These are phyloP conservation scores for Alternaria gaisen DNA, from an alignment of 2,329 filamentous ascomycete species.

Conservation along the genomic window DNA sequence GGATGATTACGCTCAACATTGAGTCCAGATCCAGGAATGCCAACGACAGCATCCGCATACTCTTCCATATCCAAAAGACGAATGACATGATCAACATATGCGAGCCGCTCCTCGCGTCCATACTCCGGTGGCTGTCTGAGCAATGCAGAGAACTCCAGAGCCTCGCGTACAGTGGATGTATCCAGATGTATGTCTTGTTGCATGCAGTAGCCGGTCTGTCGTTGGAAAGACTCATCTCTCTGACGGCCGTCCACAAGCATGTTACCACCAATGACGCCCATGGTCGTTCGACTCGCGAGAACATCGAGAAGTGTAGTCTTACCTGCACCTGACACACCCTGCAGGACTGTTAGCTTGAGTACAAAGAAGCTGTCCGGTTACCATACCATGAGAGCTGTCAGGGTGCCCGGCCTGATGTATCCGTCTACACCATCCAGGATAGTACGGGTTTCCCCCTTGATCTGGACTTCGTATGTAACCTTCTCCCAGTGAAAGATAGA, in stretches of 20 bases:
- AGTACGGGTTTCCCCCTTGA: conserved; percentile 54
- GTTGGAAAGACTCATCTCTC: conserved; percentile 72
- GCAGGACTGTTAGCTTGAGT: no score
- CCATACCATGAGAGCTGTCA: conserved; percentile 54
- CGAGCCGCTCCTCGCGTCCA: conserved; percentile 22
- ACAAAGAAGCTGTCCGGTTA: conserved; percentile 77
- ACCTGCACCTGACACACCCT: conserved; percentile 68
- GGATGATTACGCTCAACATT: conserved; percentile 56
- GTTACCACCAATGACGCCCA: conserved; percentile 80
- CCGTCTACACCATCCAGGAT: conserved; percentile 63
- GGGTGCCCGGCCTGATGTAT: conserved; percentile 64
- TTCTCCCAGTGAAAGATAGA: conserved; percentile 49
- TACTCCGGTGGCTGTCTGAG: conserved; percentile 57
- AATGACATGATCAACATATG: conserved; percentile 79
- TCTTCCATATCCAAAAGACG: conserved; percentile 82
- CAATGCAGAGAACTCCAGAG: conserved; percentile 80
- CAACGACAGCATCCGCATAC: conserved; percentile 28
- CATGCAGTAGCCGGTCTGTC: conserved; percentile 69
- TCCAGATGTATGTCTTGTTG: conserved; percentile 68
- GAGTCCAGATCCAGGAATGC: conserved; percentile 23
- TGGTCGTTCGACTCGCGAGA: conserved; percentile 76
- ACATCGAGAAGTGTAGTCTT: conserved; percentile 89
- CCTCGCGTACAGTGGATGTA: conserved; percentile 70
- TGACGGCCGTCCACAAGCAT: conserved; percentile 76
- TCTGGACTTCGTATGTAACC: conserved; percentile 38